phyloP scores from a whole-genome alignment of 2,329 filamentous ascomycete genomes.

The Paracorniculantispora psalliotae region DNA sequence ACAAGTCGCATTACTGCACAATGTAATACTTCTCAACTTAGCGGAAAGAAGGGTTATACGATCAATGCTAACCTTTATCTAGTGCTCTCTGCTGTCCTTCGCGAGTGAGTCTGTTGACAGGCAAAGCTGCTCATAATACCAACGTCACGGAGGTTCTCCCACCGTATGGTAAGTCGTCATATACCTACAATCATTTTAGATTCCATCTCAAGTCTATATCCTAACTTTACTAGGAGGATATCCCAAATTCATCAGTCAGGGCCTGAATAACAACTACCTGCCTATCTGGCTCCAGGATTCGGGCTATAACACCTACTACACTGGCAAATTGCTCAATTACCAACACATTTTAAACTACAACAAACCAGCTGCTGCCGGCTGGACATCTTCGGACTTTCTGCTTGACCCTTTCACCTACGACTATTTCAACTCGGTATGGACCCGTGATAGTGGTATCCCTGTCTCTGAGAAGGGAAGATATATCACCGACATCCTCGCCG shows the following conservation, averaged over 20 bases:
- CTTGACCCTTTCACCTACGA: too few species aligned
- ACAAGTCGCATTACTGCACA: slow-evolving; percentile 60
- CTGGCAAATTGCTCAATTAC: slow-evolving; percentile 67
- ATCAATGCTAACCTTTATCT: too few species aligned
- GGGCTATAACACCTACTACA: slow-evolving; percentile 68
- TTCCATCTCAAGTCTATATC: too few species aligned
- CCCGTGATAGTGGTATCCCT: too few species aligned
- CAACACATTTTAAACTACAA: slow-evolving; percentile 59
- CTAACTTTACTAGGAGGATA: slow-evolving; percentile 42
- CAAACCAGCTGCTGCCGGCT: slow-evolving; percentile 51
- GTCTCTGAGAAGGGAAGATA: too few species aligned
- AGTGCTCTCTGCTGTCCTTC: slow-evolving; percentile 65
- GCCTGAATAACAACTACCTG: slow-evolving; percentile 62
- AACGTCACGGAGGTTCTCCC: slow-evolving; percentile 60
- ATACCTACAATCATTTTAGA: not conserved
- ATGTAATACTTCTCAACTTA: too few species aligned
- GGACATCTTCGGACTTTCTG: too few species aligned
- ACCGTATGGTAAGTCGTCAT: too few species aligned
- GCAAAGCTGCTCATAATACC: slow-evolving; percentile 63
- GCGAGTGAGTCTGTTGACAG: slow-evolving; percentile 60
- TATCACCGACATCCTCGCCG: too few species aligned
- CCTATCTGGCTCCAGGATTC: slow-evolving; percentile 66
- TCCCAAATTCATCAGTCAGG: slow-evolving; percentile 60
- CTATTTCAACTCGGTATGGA: too few species aligned
- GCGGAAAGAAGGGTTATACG: too few species aligned